Conservation (phyloP, 2,329 filamentous ascomycete species). For the Rhexocercosporidium sp. region DNA sequence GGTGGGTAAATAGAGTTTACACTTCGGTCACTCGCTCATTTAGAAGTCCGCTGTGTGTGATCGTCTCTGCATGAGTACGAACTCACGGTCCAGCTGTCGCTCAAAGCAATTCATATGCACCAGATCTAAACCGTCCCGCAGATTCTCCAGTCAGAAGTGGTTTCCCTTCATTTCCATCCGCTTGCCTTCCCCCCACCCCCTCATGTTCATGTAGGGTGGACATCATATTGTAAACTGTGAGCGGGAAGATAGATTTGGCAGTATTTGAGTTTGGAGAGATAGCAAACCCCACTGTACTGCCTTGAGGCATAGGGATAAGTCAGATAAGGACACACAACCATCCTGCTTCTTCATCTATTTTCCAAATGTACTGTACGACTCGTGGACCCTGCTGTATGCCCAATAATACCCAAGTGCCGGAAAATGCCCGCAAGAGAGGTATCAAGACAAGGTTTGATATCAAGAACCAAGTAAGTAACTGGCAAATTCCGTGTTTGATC, state of each 20-base stretch:
- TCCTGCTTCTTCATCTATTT: too few species aligned
- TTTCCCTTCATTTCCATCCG: too few species aligned
- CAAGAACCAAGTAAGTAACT: neutral
- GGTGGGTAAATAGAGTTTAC: neutral
- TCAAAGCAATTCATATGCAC: too few species aligned
- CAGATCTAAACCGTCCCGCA: too few species aligned
- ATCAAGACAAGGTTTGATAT: neutral
- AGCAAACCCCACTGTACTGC: neutral
- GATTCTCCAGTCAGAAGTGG: neutral
- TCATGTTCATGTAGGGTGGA: neutral
- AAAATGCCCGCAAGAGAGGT: neutral
- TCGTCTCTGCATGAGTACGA: neutral
- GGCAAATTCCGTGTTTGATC: neutral
- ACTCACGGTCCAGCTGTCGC: neutral
- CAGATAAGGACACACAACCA: too few species aligned
- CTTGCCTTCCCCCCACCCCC: neutral
- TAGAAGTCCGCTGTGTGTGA: neutral
- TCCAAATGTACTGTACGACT: neutral
- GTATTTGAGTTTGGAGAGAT: neutral
- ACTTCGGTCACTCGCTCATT: neutral
- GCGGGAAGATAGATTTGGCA: neutral
- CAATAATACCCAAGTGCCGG: neutral
- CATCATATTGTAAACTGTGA: neutral
- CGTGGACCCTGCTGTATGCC: neutral
- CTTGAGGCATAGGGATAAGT: too few species aligned